Percentiles rank a stretch among this genome's conserved stretches.
Conservation (phyloP, 148 eudicot species). For the Heliosperma pusillum region DNA sequence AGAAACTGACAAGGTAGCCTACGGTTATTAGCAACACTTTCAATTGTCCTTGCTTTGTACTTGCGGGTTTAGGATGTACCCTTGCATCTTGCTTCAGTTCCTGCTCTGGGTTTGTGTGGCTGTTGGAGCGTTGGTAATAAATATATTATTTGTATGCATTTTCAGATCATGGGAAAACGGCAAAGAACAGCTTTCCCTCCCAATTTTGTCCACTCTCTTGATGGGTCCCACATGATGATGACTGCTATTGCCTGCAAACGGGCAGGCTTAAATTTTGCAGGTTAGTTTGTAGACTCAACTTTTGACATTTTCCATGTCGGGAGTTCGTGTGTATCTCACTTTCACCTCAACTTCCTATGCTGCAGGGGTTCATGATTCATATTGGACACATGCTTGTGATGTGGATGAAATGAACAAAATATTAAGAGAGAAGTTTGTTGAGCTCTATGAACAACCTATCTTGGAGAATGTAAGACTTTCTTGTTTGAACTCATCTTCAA, state of each 20-base stretch:
- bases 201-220: constrained; percentile 95
- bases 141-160: not conserved
- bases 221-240: constrained; percentile 99
- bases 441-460: constrained; percentile 81
- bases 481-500: not conserved
- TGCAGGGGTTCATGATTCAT: constrained; percentile 96
- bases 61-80: not conserved
- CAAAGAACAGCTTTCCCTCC: constrained; percentile 97
- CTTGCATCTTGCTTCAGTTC: not conserved
- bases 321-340: not conserved
- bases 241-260: constrained; percentile 89
- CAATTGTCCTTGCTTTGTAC: not conserved
- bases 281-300: constrained; percentile 28
- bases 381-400: constrained; percentile 99
- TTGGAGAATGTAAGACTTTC: constrained; percentile 71
- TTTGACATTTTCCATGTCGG: not conserved
- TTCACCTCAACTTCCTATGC: not conserved
- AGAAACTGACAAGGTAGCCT: constrained; percentile 78
- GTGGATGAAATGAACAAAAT: constrained; percentile 79
- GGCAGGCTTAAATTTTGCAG: constrained; percentile 89
- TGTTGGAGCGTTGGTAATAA: not conserved
- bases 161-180: constrained; percentile 71
- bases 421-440: constrained; percentile 87
- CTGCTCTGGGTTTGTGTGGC: not conserved
- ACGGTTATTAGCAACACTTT: not conserved